phyloP scores from a whole-genome alignment of 2,329 filamentous ascomycete genomes.

The Metarhizium brunneum region DNA sequence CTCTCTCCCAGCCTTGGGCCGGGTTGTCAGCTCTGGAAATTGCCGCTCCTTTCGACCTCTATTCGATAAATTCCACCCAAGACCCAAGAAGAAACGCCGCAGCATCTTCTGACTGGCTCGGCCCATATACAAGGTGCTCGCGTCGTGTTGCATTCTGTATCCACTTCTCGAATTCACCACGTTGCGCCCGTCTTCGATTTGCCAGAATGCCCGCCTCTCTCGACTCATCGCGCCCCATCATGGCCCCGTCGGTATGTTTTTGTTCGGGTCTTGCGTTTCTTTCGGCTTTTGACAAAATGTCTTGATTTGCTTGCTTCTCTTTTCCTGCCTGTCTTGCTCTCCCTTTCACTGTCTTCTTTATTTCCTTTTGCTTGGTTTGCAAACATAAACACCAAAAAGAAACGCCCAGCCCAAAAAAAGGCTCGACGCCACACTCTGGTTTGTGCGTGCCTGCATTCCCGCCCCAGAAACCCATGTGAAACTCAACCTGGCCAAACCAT shows the following conservation, averaged over 20 bases:
- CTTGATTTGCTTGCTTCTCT: slow-evolving; percentile 5
- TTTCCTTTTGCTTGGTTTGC: neutral
- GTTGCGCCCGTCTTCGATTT: neutral
- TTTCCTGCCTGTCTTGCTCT: slow-evolving; percentile 5
- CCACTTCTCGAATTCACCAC: neutral
- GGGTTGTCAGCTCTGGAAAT: neutral
- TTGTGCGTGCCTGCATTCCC: slow-evolving; percentile 4
- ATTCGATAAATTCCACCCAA: neutral
- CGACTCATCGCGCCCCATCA: slow-evolving; percentile 52
- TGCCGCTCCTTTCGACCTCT: neutral
- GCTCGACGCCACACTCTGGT: neutral
- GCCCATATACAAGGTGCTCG: neutral
- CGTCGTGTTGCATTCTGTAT: neutral
- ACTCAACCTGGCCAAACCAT: neutral
- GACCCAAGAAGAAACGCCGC: neutral
- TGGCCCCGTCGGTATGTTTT: slow-evolving; percentile 51
- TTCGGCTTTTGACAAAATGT: slow-evolving; percentile 4
- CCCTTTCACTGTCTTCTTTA: slow-evolving; percentile 4
- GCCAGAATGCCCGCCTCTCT: slow-evolving; percentile 45
- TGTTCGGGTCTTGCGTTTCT: slow-evolving; percentile 4
- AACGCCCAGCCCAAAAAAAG: neutral
- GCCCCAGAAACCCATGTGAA: neutral
- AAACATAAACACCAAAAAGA: neutral
- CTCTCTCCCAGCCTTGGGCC: neutral
- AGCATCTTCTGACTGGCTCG: no score